These are phyloP conservation scores for Sedum album DNA, from an alignment of 164 flowering plant genomes.

Conservation along the genomic window DNA sequence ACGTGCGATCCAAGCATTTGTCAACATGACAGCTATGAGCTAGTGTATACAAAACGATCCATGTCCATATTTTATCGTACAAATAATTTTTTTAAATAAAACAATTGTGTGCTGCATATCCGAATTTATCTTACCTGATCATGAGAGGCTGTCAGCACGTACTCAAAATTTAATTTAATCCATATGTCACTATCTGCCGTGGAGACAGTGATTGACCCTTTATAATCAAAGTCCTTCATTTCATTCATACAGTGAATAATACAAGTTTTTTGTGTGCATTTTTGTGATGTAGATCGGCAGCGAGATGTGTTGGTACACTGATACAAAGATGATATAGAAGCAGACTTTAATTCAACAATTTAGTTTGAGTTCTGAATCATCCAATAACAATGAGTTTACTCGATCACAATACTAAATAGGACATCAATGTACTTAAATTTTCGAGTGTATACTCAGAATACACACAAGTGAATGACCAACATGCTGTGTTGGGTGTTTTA, in stretches of 20 bases:
- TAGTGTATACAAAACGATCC: neutral
- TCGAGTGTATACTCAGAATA: neutral
- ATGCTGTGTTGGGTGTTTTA: neutral
- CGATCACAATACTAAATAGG: neutral
- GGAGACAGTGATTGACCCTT: slow-evolving; percentile 6
- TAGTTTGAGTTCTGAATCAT: neutral
- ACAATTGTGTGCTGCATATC: neutral
- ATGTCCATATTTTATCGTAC: neutral
- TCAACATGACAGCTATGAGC: neutral
- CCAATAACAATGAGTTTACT: neutral
- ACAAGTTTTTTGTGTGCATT: too few relatives aligned
- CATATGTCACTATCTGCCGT: neutral
- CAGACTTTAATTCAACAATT: neutral
- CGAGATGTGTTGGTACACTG: too few relatives aligned
- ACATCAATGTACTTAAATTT: neutral
- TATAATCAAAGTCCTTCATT: neutral
- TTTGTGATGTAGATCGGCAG: too few relatives aligned
- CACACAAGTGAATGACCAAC: neutral
- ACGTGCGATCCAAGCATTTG: slow-evolving; percentile 6
- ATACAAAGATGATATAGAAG: neutral
- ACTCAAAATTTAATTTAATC: neutral
- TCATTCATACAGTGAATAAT: neutral
- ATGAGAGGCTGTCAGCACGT: slow-evolving; percentile 2
- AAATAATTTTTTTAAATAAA: neutral
- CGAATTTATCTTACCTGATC: neutral